Evolutionary conservation across 495 filamentous ascomycete species (phyloP), one percentile per base, ranked within the genome.

Genomic region (Daldinia concentrica): DNA sequence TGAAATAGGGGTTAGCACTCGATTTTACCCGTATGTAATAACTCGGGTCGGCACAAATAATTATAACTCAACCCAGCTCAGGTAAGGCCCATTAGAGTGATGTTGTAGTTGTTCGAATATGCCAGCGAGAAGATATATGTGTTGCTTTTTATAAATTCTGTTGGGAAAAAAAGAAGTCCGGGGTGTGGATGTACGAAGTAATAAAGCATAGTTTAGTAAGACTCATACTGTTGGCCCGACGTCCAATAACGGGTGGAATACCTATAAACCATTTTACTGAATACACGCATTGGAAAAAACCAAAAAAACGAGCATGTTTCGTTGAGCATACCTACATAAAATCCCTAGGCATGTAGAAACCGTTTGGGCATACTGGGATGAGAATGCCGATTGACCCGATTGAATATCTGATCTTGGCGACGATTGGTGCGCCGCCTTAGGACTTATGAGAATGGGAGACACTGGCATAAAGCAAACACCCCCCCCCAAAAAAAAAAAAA

Each of bases 381-480:
- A 62, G 26, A 50, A 61, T 57, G 32, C 65, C 62, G 66, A 58
- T 37, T 30, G 51, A 59, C 51, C 62, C 66, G 66, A 15, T 30
- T 48, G 56, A 61, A 73, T 45, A 41, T 62, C 29, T 32, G 57
- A 57, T 58, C 71, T 66, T 73, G 71, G 64, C 59, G 22, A 55
- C 54, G 64, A 54, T 39, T 68, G 69, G 62, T 51, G 66, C 58
- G 9, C 12, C 60, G 68, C 56, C 48, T 43, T 3, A 11, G 11
- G 19, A 11, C 50, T 48, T 22, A 56, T 29, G 51, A 52, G 58
- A 48, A 52, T 58, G 68, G 58, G 11, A 29, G 9, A 39, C 55
- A 22, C 17, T 54, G 19, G 3, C 30, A 17, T 17, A 9, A 11
- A 59, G n/a, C n/a, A n/a, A n/a, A n/a, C n/a, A n/a, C n/a, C n/a